A percentile compares a stretch with the other conserved stretches of the same genome.
These are phyloP conservation scores for Mortierella sp. DNA, from an alignment of 371 early-diverging fungal species.

Conservation along the genomic window DNA sequence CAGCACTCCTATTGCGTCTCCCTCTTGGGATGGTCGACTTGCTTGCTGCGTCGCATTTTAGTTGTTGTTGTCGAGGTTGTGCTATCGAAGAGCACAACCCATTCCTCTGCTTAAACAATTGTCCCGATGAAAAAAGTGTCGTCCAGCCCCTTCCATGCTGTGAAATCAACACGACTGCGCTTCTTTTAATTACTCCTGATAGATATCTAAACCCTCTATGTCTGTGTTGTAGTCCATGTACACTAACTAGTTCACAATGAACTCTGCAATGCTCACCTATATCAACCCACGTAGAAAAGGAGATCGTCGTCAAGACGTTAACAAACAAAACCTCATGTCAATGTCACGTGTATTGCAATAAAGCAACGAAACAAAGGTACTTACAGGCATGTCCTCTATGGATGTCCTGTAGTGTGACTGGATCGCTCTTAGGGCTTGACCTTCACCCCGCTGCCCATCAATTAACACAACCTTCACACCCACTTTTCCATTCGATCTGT, in stretches of 20 bases:
- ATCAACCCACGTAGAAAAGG: not conserved
- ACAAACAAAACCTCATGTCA: not conserved
- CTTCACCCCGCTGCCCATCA: conserved; percentile 55
- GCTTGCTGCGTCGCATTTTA: not conserved
- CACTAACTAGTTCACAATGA: conserved; percentile 33
- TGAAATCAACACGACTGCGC: not conserved
- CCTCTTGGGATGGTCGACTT: not conserved
- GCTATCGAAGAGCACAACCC: not conserved
- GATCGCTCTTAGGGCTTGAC: conserved; percentile 36
- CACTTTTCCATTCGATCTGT: conserved; percentile 44
- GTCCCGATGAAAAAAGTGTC: not conserved
- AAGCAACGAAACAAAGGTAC: not conserved
- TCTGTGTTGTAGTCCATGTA: no score
- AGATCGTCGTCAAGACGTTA: not conserved
- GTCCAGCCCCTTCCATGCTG: not conserved
- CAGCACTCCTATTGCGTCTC: not conserved
- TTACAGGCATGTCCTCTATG: conserved; percentile 58
- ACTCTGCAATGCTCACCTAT: conserved; percentile 46
- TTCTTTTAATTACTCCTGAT: not conserved
- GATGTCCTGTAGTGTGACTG: conserved; percentile 49
- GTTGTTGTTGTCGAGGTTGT: not conserved
- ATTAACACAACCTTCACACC: conserved; percentile 51
- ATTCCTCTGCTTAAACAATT: not conserved
- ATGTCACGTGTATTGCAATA: not conserved
- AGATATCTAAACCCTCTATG: not conserved